Conservation (phyloP, 2,329 filamentous ascomycete species). For the Aspergillus caelatus region DNA sequence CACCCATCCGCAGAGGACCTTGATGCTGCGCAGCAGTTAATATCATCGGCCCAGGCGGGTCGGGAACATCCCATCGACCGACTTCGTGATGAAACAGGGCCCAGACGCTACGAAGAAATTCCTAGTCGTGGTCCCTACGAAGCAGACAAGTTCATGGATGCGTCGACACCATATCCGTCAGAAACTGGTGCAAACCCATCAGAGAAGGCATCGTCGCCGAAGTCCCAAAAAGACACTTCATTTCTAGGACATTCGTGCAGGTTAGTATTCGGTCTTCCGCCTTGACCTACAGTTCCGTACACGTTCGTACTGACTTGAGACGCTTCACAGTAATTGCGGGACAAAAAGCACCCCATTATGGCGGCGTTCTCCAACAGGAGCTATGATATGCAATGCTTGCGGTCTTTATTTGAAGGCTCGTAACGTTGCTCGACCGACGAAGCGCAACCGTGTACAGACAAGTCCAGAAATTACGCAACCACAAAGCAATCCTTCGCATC, state of each 20-base stretch:
- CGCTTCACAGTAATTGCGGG: slow-evolving; percentile 75
- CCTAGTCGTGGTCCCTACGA: slow-evolving; percentile 17
- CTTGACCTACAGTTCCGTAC: background rate
- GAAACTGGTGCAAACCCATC: background rate
- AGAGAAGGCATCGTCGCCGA: slow-evolving; percentile 39
- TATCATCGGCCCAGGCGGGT: slow-evolving; percentile 49
- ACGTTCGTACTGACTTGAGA: slow-evolving; percentile 13
- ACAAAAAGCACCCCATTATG: slow-evolving; percentile 93
- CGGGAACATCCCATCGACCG: slow-evolving; percentile 39
- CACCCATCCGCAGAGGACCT: slow-evolving; percentile 52
- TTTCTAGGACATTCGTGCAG: slow-evolving; percentile 48
- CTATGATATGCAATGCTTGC: slow-evolving; percentile 97
- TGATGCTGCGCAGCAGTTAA: slow-evolving; percentile 51
- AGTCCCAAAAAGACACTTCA: slow-evolving; percentile 39
- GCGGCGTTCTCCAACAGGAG: slow-evolving; percentile 88
- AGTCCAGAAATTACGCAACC: slow-evolving; percentile 21
- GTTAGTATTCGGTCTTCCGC: slow-evolving; percentile 26
- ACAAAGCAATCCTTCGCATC: slow-evolving; percentile 5
- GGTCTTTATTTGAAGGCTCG: slow-evolving; percentile 92
- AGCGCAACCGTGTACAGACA: slow-evolving; percentile 71
- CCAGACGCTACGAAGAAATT: slow-evolving; percentile 21
- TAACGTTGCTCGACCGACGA: slow-evolving; percentile 87
- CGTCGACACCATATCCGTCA: slow-evolving; percentile 27
- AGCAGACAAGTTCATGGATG: slow-evolving; percentile 22
- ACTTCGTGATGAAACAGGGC: slow-evolving; percentile 24